Percentiles rank a stretch among this genome's conserved stretches.
Evolutionary conservation across 331 rosid species (phyloP).

Genomic region (Malus hybrid): DNA sequence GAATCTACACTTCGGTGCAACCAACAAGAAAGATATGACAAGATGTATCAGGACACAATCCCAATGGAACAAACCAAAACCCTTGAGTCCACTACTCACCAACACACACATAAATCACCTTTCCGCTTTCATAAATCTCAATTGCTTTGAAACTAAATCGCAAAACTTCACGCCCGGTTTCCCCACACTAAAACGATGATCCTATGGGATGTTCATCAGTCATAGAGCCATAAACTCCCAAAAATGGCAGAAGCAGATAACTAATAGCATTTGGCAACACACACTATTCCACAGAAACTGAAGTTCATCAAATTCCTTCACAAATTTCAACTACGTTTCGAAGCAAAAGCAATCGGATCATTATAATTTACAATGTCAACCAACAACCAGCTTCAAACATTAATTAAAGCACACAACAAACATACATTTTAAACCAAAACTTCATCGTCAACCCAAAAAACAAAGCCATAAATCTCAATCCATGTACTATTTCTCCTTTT

Average conservation of each 20-base stretch:
- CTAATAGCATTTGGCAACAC: neutral
- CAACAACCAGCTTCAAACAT: neutral
- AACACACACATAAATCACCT: neutral
- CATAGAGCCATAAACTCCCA: neutral
- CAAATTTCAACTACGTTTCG: neutral
- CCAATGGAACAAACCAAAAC: neutral
- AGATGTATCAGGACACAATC: neutral
- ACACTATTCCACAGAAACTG: neutral
- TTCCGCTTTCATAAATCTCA: neutral
- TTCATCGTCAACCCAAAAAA: neutral
- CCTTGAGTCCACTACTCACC: neutral
- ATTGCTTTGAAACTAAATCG: neutral
- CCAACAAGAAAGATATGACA: neutral
- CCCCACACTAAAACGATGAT: neutral
- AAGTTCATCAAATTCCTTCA: neutral
- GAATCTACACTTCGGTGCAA: neutral
- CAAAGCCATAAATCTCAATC: neutral
- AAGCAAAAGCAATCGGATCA: neutral
- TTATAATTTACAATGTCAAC: neutral
- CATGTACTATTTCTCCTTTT: neutral
- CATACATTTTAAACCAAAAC: neutral
- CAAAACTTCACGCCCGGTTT: neutral
- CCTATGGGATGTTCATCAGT: neutral
- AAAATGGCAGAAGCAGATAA: neutral
- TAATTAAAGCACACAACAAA: neutral